Base-by-base conservation (phyloP, 1,284 basidiomycete species). In the Ustilago sp. region DNA sequence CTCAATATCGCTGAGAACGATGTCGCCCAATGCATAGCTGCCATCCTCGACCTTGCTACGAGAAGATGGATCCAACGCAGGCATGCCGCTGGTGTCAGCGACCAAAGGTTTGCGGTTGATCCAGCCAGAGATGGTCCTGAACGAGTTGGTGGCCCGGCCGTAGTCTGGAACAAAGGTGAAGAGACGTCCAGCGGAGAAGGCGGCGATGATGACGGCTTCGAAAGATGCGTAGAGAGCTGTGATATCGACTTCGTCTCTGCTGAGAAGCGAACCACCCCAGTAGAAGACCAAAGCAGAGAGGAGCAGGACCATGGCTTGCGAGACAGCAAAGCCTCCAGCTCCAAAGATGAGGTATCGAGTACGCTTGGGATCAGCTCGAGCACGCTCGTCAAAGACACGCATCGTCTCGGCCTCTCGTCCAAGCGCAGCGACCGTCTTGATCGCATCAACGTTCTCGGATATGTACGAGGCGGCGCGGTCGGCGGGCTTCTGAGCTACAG, bases 371-470 rank as follows among this genome's bases (percentile, higher is more conserved):
- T 73, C 71, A 15, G 68, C 68, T 31, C 67, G 56, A 52, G 83
- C 72, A 8, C 77, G 60, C 15, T 69, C 60, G n/a, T 80, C 80
- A 62, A 86, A 86, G 7, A 74, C 62, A 5, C 80, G 65, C 68
- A 87, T 67, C 13, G 83, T 77, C 17, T 85, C 83, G 0, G 61
- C 73, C 65, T 88, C 87, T 31, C 87, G 77, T 8, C 87, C 87
- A 8, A 88, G 80, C 1, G 88, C 84, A 4, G 86, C 82, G 9
- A 88, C 86, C 0, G 86, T 86, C 69, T 84, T 80, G 51, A 88
- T 86, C 6, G 86, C 84, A 57, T 88, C 87, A 31, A 87, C 85
- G 13, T 86, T 78, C 60, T 88, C 88, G n/a, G 83, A 79, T 12
- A 88, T 83, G 61, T 85, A 87, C 0, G 83, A 68, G 6, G 83